Percentiles rank a stretch among this genome's conserved stretches.
Evolutionary conservation across 768 basidiomycete genomes (phyloP).

Genomic region (Pleurotus sapidus): DNA sequence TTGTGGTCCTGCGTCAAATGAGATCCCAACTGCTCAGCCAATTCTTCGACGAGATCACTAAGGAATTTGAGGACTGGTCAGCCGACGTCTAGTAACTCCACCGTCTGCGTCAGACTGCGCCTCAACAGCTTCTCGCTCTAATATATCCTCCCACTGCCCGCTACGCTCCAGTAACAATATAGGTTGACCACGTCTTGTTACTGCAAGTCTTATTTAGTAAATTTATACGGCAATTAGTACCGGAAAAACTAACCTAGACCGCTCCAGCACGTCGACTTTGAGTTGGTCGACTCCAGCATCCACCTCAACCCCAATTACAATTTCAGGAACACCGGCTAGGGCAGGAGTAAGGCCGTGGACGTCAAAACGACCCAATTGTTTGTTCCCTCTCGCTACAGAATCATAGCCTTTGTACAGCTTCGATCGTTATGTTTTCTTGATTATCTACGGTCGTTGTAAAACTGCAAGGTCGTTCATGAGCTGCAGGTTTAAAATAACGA

Average conservation of each 20-base stretch:
- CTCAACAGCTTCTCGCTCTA: not conserved
- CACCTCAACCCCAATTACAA: conserved; percentile 90
- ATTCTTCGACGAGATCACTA: not conserved
- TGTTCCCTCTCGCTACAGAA: conserved; percentile 86
- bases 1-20: too few relatives aligned
- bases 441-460: conserved; percentile 93
- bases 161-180: not conserved
- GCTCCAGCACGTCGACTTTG: not conserved
- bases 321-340: conserved; percentile 85
- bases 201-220: not conserved
- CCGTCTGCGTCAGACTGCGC: not conserved
- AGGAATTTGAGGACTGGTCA: not conserved
- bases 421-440: conserved; percentile 85
- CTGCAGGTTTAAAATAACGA: not conserved
- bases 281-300: conserved; percentile 61
- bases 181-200: not conserved
- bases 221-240: not conserved
- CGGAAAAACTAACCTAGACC: not conserved
- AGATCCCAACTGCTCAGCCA: not conserved
- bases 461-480: conserved; percentile 15
- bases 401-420: conserved; percentile 92
- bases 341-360: conserved; percentile 88
- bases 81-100: not conserved
- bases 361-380: conserved; percentile 88
- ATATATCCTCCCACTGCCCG: not conserved